These are phyloP conservation scores for Alternaria metachromatica DNA, from an alignment of 2,329 filamentous ascomycete genomes.

Conservation along the genomic window DNA sequence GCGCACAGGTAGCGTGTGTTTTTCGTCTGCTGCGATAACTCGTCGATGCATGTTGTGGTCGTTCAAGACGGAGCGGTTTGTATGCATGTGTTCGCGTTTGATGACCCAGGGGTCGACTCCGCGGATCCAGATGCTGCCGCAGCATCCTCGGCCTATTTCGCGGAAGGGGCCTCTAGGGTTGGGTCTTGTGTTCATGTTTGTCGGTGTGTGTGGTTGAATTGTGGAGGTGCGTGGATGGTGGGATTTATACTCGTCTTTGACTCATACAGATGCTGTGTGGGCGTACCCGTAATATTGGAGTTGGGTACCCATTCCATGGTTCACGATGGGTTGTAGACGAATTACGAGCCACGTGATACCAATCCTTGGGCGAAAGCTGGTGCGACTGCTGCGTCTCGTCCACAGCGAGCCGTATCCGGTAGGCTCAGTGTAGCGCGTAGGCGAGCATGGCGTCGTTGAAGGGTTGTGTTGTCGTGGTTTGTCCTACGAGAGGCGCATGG, in stretches of 20 bases:
- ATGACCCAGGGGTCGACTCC: background rate
- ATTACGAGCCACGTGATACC: background rate
- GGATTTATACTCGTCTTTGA: background rate
- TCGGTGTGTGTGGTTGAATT: background rate
- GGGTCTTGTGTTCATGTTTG: background rate
- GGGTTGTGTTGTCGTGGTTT: background rate
- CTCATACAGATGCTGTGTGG: background rate
- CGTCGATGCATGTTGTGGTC: conserved; percentile 4
- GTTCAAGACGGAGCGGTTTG: conserved; percentile 14
- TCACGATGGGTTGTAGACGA: background rate
- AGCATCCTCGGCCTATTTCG: conserved; percentile 19
- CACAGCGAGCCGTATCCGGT: background rate
- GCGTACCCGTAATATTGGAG: background rate
- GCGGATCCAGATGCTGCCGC: conserved; percentile 18
- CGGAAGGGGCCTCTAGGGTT: background rate
- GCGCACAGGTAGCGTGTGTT: background rate
- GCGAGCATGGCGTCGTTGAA: background rate
- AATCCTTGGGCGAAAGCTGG: background rate
- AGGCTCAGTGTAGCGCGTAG: background rate
- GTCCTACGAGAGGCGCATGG: background rate
- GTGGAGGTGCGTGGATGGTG: background rate
- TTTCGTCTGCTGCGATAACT: background rate
- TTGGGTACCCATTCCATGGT: background rate
- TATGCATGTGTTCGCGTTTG: conserved; percentile 16
- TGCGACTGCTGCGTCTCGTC: rapidly evolving